Base-by-base conservation (phyloP, 495 filamentous ascomycete species). In the Aspergillus conjunctus region DNA sequence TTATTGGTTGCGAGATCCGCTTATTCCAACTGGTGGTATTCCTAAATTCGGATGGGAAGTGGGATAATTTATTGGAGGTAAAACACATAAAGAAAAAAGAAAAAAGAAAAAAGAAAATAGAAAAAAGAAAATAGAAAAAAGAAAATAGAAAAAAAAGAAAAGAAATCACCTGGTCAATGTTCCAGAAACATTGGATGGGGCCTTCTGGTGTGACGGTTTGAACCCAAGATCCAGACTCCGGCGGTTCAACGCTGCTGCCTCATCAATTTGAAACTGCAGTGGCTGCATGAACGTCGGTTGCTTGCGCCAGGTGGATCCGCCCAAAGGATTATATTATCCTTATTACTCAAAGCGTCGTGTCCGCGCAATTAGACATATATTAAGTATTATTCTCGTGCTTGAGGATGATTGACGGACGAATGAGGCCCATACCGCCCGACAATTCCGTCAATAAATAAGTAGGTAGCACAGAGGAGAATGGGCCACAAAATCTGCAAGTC, bases 161-260 rank as follows among this genome's bases (percentile, higher is more conserved):
- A 32, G 31, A 26, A 41, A 51, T 50, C 26, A 45, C 34, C 41
- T 52, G 37, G 55, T 60, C 41, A 33, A 54, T 54, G 65, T 67
- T 67, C 65, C 62, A 67, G 65, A 67, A 67, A 62, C 55, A 49
- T 60, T 61, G 59, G 56, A 67, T 62, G 61, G 57, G 48, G 39
- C 60, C 52, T 59, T 59, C 31, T 51, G 59, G 53, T 62, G 61
- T 51, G 61, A 59, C 56, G 55, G 60, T 64, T 64, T 54, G 61
- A 46, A 61, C 55, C 64, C 61, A 64, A 67, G 65, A 67, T 67
- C 65, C 59, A 67, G 62, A 64, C 53, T 41, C 48, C 52, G 54
- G 49, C 54, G 59, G 61, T 46, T 58, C 55, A 45, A 44, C 44
- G 46, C 58, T 55, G 33, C 53, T 55, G 46, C 60, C 57, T 64